Base-by-base conservation (phyloP, 768 basidiomycete species). In the Naganishia friedmannii region DNA sequence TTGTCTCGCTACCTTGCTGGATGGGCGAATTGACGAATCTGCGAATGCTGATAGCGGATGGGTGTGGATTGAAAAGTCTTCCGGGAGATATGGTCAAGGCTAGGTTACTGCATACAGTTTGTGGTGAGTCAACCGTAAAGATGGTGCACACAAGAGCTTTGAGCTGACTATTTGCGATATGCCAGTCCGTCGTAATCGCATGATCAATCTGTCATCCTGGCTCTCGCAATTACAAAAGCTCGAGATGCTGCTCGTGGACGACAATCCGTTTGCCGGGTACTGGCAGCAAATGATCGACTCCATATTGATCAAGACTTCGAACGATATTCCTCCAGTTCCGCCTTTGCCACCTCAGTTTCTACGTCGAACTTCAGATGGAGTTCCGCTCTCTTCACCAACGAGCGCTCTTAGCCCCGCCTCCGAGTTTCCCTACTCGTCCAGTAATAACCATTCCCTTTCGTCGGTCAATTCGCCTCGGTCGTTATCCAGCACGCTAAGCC, bases 201-300 rank as follows among this genome's bases (percentile, higher is more conserved):
- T 99, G 77, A 85, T 90, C 73, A 86, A 89, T 8, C 86, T 98
- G 21, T 94, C 96, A n/a, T 88, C 90, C 72, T 99, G 96, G 95
- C 85, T 99, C 55, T 92, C 92, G 79, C 86, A 92, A 32, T 85
- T 99, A n/a, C 86, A 88, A 23, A 74, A 76, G 3, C 84, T 99
- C 56, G 92, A 95, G 80, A 90, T 88, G 1, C 83, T 99, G 3
- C 89, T 89, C 73, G 87, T 99, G n/a, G 95, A 98, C 73, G 90
- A 88, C 21, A 99, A 99, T 79, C 93, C 94, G 9, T 97, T 99
- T 82, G 90, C 91, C 75, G 91, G 90, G 9, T 91, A 92, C 0
- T 96, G 93, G 92, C 88, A 89, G 77, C 88, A 90, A 37, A 84
- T 99, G 66, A 88, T 96, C 29, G 90, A 90, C 69, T 92, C 93